phyloP scores from a whole-genome alignment of 2,329 filamentous ascomycete genomes.

The Neofusicoccum sp. region DNA sequence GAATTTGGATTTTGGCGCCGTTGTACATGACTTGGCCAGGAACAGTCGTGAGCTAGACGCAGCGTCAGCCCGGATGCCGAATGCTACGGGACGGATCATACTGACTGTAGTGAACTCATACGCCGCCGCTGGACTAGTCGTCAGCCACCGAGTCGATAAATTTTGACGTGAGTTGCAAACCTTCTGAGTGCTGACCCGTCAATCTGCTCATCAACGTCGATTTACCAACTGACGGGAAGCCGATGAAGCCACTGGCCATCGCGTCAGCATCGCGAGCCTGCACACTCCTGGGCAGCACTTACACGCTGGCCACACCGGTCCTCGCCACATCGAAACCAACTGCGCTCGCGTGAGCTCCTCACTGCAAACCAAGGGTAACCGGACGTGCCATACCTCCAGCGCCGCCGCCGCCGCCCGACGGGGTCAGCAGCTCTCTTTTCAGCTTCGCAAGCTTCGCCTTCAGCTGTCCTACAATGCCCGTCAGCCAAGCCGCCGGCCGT shows the following conservation, averaged over 20 bases:
- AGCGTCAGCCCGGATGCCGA: slow-evolving; percentile 20
- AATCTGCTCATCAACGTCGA: slow-evolving; percentile 94
- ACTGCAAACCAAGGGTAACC: neutral
- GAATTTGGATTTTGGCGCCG: slow-evolving; percentile 95
- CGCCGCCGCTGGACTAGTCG: slow-evolving; percentile 65
- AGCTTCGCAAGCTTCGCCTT: slow-evolving; percentile 98
- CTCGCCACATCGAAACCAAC: slow-evolving; percentile 96
- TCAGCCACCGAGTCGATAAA: slow-evolving; percentile 20
- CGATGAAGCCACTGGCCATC: slow-evolving; percentile 75
- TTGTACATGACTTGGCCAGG: slow-evolving; percentile 96
- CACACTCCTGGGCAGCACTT: slow-evolving; percentile 34
- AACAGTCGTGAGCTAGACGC: slow-evolving; percentile 74
- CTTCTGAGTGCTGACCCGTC: slow-evolving; percentile 95
- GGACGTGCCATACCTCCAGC: slow-evolving; percentile 62
- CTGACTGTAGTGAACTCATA: slow-evolving; percentile 90
- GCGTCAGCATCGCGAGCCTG: slow-evolving; percentile 22
- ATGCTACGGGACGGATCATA: neutral
- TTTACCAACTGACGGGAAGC: slow-evolving; percentile 97
- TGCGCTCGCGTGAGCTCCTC: slow-evolving; percentile 32
- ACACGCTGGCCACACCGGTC: slow-evolving; percentile 93
- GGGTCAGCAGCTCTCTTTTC: slow-evolving; percentile 92
- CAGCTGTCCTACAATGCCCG: slow-evolving; percentile 64
- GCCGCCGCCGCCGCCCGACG: slow-evolving; percentile 75
- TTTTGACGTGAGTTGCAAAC: slow-evolving; percentile 33
- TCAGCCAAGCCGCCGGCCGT: slow-evolving; percentile 28